Conservation (phyloP, 2,329 filamentous ascomycete genomes). For the Alternaria longipes region DNA sequence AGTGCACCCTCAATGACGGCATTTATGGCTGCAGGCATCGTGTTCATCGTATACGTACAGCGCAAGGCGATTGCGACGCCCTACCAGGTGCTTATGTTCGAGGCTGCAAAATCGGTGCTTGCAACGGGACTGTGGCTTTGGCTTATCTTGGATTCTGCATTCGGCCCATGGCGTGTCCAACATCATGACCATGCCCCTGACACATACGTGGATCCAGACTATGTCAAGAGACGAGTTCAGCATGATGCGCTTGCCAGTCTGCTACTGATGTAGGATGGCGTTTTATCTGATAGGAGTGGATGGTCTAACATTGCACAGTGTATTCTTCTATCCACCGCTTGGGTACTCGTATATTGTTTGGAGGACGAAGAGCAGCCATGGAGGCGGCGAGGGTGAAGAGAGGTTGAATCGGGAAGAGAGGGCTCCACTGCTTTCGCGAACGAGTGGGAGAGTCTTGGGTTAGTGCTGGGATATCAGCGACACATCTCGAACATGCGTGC, state of each 20-base stretch:
- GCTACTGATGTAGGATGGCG: background rate
- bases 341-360: conserved; percentile 1
- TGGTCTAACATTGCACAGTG: background rate
- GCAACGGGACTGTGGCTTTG: conserved; percentile 8
- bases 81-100: background rate
- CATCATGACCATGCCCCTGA: background rate
- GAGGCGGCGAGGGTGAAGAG: background rate
- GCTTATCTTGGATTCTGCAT: conserved; percentile 4
- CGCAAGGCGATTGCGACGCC: background rate
- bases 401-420: background rate
- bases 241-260: conserved; percentile 1
- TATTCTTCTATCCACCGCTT: conserved; percentile 9
- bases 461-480: background rate
- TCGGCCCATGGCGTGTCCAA: background rate
- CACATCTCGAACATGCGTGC: background rate
- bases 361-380: background rate
- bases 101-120: background rate
- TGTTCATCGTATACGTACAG: conserved; percentile 5
- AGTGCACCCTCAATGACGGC: conserved; percentile 4
- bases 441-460: background rate
- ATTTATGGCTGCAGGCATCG: conserved; percentile 3
- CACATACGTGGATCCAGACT: background rate
- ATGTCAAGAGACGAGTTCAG: background rate
- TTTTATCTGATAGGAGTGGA: background rate
- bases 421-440: conserved; percentile 1